Percentiles rank a stretch among this genome's conserved stretches.
Evolutionary conservation across 139 green algal genomes (phyloP).

Genomic region (Closterium sp.): DNA sequence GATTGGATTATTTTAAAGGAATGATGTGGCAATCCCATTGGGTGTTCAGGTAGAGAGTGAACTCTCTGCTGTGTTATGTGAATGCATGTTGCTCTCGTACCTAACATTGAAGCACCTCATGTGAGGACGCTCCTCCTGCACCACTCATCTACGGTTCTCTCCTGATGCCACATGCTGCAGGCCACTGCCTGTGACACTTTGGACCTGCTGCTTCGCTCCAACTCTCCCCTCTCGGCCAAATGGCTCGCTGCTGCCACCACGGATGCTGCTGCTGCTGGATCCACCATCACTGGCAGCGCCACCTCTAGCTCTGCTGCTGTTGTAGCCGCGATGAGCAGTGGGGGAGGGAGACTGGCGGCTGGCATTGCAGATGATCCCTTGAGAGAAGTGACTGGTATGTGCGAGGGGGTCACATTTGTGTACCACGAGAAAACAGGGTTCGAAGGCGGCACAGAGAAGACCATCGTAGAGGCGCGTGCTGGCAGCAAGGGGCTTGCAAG

Average conservation of each 20-base stretch:
- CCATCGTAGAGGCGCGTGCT: no score
- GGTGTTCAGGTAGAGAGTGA: no score
- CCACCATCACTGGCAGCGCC: not conserved
- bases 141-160: not conserved
- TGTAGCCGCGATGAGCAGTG: not conserved
- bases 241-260: not conserved
- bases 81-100: not conserved
- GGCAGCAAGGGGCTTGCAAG: not conserved
- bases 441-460: not conserved
- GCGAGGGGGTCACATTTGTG: not conserved
- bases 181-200: not conserved
- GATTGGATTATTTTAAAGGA: no score
- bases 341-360: not conserved
- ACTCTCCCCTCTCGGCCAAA: not conserved
- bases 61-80: not conserved
- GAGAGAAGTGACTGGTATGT: not conserved
- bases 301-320: not conserved
- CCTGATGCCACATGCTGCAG: not conserved
- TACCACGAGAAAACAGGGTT: not conserved
- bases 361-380: not conserved
- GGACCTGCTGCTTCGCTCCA: not conserved
- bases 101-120: not conserved
- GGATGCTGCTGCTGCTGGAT: not conserved
- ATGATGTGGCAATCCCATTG: no score
- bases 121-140: not conserved